Evolutionary conservation across 169 alveolate species (phyloP), one percentile per base, ranked within the genome.

Genomic region (Plasmodium relictum): DNA sequence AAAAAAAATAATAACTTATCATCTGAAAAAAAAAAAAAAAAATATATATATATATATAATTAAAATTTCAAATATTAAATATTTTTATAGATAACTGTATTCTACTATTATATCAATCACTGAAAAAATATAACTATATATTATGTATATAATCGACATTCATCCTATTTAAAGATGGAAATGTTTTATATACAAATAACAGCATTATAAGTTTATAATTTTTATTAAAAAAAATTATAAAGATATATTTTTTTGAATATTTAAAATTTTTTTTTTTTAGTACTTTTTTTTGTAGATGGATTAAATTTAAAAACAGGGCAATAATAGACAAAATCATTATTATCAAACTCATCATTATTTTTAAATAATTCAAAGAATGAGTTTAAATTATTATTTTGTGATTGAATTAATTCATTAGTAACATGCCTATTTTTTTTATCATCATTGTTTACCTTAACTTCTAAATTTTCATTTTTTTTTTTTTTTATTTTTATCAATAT

Each of bases 231-330:
- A n/a, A n/a, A n/a, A n/a, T n/a, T n/a, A n/a, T n/a, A n/a, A n/a
- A n/a, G n/a, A 31, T 31, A 31, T 31, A 31, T 31, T 31, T 31
- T 31, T 54, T 54, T 10, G 63, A 16, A 16, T 16, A 54, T 54
- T 16, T 54, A 16, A 54, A 16, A 12, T 22, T 37, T 20, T 31
- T 48, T 18, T 41, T 31, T 26, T 2, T 45, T 56, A 56, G 52
- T 80, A 80, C 90, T 37, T 39, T 45, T 65, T 41, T 48, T 8
- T 9, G 83, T 68, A n/a, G 12, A 20, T 3, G 90, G 62, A n/a
- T 80, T 80, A 72, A 39, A 80, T 7, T 44, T 24, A 72, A 80
- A 12, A 18, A 80, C 62, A 12, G 90, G 90, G 45, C 90, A 80
- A 50, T 80, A 80, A 20, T 65, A 80, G n/a, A 68, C 37, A 54